phyloP scores from a whole-genome alignment of 768 basidiomycete genomes.

The Tephrocybe sp. region DNA sequence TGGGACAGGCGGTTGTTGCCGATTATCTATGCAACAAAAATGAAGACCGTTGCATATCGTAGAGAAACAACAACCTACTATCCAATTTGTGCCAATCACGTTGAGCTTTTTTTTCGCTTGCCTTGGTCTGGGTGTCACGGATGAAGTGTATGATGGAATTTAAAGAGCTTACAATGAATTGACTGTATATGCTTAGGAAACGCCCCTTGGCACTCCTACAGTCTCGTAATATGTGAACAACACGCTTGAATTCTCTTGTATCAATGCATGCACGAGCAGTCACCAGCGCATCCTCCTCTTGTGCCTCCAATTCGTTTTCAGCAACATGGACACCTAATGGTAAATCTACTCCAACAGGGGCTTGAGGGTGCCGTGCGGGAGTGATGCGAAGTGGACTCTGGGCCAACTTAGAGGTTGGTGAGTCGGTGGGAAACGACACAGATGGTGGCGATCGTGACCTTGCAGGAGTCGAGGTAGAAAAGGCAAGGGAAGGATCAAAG shows the following conservation, averaged over 20 bases:
- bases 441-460: conserved; percentile 41
- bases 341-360: conserved; percentile 29
- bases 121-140: conserved; percentile 39
- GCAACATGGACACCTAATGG: conserved; percentile 31
- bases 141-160: conserved; percentile 9
- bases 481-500: conserved; percentile 26
- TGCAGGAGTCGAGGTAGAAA: conserved; percentile 62
- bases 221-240: conserved; percentile 57
- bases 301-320: conserved; percentile 47
- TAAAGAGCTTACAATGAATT: conserved; percentile 70
- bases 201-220: conserved; percentile 70
- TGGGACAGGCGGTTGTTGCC: conserved; percentile 65
- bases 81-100: conserved; percentile 84
- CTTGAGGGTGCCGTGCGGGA: conserved; percentile 33
- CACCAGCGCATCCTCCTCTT: conserved; percentile 71
- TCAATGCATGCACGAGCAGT: conserved; percentile 75
- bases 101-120: conserved; percentile 78
- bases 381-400: conserved; percentile 25
- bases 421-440: conserved; percentile 34
- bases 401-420: conserved; percentile 31
- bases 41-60: not conserved
- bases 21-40: conserved; percentile 48
- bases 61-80: conserved; percentile 41
- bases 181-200: conserved; percentile 78
- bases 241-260: conserved; percentile 74